These are phyloP conservation scores for Tinospora cordifolia DNA, from an alignment of 164 flowering plant genomes.

Conservation along the genomic window DNA sequence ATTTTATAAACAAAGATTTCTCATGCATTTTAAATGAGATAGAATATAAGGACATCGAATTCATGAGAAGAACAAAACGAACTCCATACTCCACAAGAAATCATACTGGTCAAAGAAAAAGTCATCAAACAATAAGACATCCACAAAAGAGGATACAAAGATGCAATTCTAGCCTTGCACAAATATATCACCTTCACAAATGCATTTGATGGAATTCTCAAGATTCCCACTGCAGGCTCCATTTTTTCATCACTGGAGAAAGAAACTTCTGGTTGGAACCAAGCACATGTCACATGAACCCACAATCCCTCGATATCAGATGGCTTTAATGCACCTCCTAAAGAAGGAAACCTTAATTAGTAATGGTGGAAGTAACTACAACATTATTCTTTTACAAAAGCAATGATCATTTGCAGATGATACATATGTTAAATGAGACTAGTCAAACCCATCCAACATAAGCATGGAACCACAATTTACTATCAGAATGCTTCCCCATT, in stretches of 20 bases:
- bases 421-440: neutral
- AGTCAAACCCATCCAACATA: neutral
- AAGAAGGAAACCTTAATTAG: constrained; percentile 4
- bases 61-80: neutral
- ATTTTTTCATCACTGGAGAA: constrained; percentile 78
- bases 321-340: constrained; percentile 98
- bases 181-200: constrained; percentile 58
- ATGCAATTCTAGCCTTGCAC: neutral
- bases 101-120: neutral
- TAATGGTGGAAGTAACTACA: neutral
- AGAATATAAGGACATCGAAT: neutral
- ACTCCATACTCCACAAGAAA: neutral
- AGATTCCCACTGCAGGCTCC: constrained; percentile 97
- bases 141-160: neutral
- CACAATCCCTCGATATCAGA: constrained; percentile 80
- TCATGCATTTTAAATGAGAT: neutral
- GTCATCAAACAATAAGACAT: neutral
- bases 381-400: neutral
- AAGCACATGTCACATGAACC: constrained; percentile 99
- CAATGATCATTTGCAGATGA: neutral
- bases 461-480: no score
- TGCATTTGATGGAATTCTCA: constrained; percentile 64
- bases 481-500: no score
- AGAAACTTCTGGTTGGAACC: constrained; percentile 94
- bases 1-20: no score